Conservation (phyloP, 2,329 filamentous ascomycete genomes). For the Hortaea sp. region DNA sequence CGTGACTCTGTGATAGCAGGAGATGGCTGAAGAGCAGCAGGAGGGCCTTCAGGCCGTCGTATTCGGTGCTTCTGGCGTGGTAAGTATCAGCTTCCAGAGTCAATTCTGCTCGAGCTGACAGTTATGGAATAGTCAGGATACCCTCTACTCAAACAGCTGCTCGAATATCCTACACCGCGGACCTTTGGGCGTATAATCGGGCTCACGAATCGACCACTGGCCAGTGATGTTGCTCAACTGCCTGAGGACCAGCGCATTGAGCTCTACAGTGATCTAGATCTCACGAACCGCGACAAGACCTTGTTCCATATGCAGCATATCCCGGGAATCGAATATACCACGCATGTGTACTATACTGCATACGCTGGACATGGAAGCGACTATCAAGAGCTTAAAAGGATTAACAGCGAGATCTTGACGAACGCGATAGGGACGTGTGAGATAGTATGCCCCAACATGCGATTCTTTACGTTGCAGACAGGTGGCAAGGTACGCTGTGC, state of each 20-base stretch:
- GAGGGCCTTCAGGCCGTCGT: slow-evolving; percentile 14
- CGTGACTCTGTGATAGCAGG: no score
- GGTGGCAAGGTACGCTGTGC: slow-evolving; percentile 20
- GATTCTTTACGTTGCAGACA: slow-evolving; percentile 30
- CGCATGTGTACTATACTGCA: slow-evolving; percentile 33
- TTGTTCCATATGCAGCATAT: slow-evolving; percentile 15
- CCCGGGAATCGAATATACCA: slow-evolving; percentile 28
- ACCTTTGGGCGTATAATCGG: slow-evolving; percentile 39
- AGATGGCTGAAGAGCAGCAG: background rate
- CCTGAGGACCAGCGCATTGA: slow-evolving; percentile 32
- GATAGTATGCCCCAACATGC: slow-evolving; percentile 24
- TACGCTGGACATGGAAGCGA: slow-evolving; percentile 10
- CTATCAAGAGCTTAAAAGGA: slow-evolving; percentile 8
- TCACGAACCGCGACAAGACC: slow-evolving; percentile 25
- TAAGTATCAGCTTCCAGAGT: slow-evolving; percentile 1
- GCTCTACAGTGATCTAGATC: slow-evolving; percentile 34
- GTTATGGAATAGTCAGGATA: slow-evolving; percentile 28
- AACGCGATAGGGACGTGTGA: slow-evolving; percentile 12
- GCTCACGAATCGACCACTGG: slow-evolving; percentile 37
- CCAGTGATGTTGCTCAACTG: slow-evolving; percentile 24
- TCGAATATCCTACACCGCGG: slow-evolving; percentile 35
- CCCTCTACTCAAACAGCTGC: slow-evolving; percentile 38
- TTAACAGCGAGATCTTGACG: slow-evolving; percentile 8
- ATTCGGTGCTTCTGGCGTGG: slow-evolving; percentile 37
- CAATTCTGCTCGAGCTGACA: background rate